A percentile compares a stretch with the other conserved stretches of the same genome.
Evolutionary conservation across 306 rosid species (phyloP).

Genomic region (Castanea sativa): DNA sequence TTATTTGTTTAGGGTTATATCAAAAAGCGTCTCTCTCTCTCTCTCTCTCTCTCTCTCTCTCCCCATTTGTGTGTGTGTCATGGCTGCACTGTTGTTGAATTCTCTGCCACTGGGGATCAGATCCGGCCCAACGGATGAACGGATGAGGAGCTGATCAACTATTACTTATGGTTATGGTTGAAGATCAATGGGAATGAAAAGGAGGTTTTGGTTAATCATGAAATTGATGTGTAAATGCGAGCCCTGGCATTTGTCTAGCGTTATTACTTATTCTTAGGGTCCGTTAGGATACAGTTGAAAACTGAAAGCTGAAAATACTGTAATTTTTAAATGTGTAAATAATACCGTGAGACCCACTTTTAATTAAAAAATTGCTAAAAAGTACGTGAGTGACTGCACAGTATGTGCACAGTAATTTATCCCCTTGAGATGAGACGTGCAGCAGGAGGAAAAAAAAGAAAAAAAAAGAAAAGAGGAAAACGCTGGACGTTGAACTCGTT

Average conservation of each 20-base stretch:
- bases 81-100: constrained; percentile 41
- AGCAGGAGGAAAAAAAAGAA: no score
- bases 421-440: no score
- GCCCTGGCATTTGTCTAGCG: constrained; percentile 97
- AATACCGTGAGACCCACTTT: no score
- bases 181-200: constrained; percentile 72
- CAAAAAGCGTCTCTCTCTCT: neutral
- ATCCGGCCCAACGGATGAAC: constrained; percentile 75
- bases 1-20: no score
- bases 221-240: constrained; percentile 91
- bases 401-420: no score
- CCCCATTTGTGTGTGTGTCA: constrained; percentile 11
- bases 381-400: no score
- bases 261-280: neutral
- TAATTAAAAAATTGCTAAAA: no score
- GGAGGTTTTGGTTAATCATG: constrained; percentile 82
- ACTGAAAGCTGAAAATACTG: no score
- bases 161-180: constrained; percentile 45
- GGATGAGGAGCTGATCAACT: constrained; percentile 78
- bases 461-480: no score
- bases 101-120: constrained; percentile 84
- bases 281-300: no score
- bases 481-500: no score
- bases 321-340: no score
- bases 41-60: neutral